phyloP scores from a whole-genome alignment of 148 eudicot species.

The Suaeda aralocaspica region DNA sequence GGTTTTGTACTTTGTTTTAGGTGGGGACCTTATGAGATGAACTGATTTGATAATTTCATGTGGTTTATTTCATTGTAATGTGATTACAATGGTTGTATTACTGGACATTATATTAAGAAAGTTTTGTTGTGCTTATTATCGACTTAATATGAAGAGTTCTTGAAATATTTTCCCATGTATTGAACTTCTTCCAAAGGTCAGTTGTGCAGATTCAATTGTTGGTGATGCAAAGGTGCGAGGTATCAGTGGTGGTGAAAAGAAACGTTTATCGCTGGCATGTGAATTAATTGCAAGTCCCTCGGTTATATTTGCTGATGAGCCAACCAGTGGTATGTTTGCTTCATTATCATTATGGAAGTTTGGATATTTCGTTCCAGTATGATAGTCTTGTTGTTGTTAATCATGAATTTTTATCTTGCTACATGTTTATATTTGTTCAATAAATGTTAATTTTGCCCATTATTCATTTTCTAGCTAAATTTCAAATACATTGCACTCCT shows the following conservation, averaged over 20 bases:
- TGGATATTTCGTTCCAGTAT: background rate
- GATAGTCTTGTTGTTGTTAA: background rate
- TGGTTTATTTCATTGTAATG: background rate
- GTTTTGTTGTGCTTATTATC: background rate
- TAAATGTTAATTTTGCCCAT: too few species aligned
- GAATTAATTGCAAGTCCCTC: slow-evolving; percentile 98
- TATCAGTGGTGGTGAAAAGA: slow-evolving; percentile 98
- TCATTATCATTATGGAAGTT: slow-evolving; percentile 10
- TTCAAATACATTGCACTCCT: too few species aligned
- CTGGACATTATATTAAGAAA: background rate
- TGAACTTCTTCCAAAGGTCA: slow-evolving; percentile 53
- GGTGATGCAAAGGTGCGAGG: slow-evolving; percentile 99
- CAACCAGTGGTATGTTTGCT: slow-evolving; percentile 71
- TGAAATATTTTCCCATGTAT: slow-evolving; percentile 2
- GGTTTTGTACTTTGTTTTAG: background rate
- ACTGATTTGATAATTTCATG: background rate
- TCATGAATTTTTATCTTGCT: background rate
- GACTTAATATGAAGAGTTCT: background rate
- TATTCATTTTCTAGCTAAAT: too few species aligned
- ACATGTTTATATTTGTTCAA: too few species aligned
- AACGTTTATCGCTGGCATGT: slow-evolving; percentile 88
- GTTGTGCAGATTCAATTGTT: slow-evolving; percentile 90
- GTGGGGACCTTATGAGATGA: background rate
- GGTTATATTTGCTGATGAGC: slow-evolving; percentile 98
- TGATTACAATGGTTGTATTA: background rate